phyloP scores from a whole-genome alignment of 345 rosid genomes.

The thale cress (Arabidopsis thaliana) region TAIR10.1 NC_003070.9:25455001-25455500 shows the following conservation, averaged over 20 bases:
- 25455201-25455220: slow-evolving; percentile 4
- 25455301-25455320: slow-evolving; percentile 24
- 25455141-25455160: slow-evolving; percentile 89
- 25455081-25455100: slow-evolving; percentile 73
- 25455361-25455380: slow-evolving; percentile 32
- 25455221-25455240: not conserved
- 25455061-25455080: slow-evolving; percentile 64
- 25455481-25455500: not conserved
- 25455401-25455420: slow-evolving; percentile 92
- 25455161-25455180: slow-evolving; percentile 71
- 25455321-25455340: slow-evolving; percentile 17
- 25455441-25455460: slow-evolving; percentile 96
- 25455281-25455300: slow-evolving; percentile 8
- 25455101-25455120: slow-evolving; percentile 65
- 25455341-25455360: slow-evolving; percentile 25
- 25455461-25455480: slow-evolving; percentile 32
- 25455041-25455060: slow-evolving; percentile 83
- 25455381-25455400: slow-evolving; percentile 87
- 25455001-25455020: slow-evolving; percentile 78
- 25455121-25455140: slow-evolving; percentile 82
- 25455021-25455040: slow-evolving; percentile 88
- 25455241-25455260: not conserved
- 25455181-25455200: slow-evolving; percentile 56
- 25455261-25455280: not conserved
- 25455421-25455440: slow-evolving; percentile 91